Evolutionary conservation across 106 monocot genomes (phyloP), one percentile per base, ranked within the genome.

Genomic region (Alisma plantagoaquatica): DNA sequence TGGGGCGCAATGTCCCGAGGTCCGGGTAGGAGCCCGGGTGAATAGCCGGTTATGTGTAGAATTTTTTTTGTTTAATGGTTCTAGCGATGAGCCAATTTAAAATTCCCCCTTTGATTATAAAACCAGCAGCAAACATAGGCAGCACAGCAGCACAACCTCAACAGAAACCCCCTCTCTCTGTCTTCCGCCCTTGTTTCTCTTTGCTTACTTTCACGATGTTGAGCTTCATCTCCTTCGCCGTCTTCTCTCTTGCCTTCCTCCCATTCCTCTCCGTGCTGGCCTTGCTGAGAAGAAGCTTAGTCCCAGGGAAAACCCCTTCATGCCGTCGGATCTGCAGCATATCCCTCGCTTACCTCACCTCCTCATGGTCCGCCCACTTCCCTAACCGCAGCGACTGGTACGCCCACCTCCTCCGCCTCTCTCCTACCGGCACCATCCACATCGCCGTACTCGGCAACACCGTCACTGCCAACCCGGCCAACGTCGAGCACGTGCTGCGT

Each of bases 281-380:
- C 17, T n/a, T n/a, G n/a, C n/a, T n/a, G n/a, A 27, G 25, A 29
- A 27, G 51, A 18, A 32, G 54, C 15, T n/a, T n/a, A n/a, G n/a
- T n/a, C n/a, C n/a, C n/a, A n/a, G n/a, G n/a, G n/a, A n/a, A n/a
- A n/a, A 47, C 62, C 30, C 61, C 74, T 0, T 78, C 74, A 70
- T 84, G 83, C 71, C 47, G 27, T 57, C n/a, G n/a, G n/a, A n/a
- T n/a, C n/a, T 84, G 83, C 63, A 17, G 26, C 19, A 56, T 75
- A 2, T 84, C 78, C 68, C 28, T 25, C 10, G 59, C 78, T 19
- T 84, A 78, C 56, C 41, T 75, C 23, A 50, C 48, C 0, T 0
- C 43, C 16, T 38, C 42, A 0, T 42, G 41, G 42, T 19, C 43
- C 25, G 11, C 27, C 10, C 21, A 23, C 1, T 59, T 44, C 59